phyloP scores from a whole-genome alignment of 192 early-diverging fungal species.

The Rhizoclosmatium globosum region DNA sequence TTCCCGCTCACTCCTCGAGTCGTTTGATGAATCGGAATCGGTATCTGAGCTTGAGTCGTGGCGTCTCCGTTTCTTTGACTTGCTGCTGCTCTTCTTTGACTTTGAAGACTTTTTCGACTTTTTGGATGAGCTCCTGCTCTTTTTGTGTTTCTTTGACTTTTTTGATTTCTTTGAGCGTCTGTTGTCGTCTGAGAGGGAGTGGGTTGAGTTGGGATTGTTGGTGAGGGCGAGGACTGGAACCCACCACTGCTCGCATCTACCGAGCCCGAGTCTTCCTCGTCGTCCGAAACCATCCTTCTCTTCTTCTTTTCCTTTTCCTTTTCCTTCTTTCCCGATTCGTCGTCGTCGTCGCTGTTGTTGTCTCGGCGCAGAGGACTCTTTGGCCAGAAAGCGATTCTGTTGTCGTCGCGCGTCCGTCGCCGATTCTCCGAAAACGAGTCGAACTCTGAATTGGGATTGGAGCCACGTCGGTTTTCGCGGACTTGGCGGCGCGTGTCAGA shows the following conservation, averaged over 20 bases:
- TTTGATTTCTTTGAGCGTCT: background rate
- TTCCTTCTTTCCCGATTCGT: background rate
- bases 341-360: background rate
- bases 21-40: constrained; percentile 27
- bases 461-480: background rate
- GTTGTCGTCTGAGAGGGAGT: background rate
- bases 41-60: constrained; percentile 8
- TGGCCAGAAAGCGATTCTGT: constrained; percentile 18
- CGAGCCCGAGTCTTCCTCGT: constrained; percentile 15
- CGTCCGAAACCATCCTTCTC: background rate
- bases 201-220: background rate
- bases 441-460: background rate
- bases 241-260: background rate
- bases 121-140: constrained; percentile 20
- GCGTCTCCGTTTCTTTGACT: constrained; percentile 37
- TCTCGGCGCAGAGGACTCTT: background rate
- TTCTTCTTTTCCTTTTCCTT: background rate
- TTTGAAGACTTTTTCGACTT: constrained; percentile 24
- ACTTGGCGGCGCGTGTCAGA: background rate
- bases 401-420: background rate
- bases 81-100: constrained; percentile 26
- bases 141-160: background rate
- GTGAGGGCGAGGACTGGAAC: background rate
- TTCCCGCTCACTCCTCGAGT: background rate
- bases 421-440: constrained; percentile 16